Evolutionary conservation across 441 rosid genomes (phyloP), one percentile per base, ranked within the genome.

Genomic region (Arabidopsis hybrid): DNA sequence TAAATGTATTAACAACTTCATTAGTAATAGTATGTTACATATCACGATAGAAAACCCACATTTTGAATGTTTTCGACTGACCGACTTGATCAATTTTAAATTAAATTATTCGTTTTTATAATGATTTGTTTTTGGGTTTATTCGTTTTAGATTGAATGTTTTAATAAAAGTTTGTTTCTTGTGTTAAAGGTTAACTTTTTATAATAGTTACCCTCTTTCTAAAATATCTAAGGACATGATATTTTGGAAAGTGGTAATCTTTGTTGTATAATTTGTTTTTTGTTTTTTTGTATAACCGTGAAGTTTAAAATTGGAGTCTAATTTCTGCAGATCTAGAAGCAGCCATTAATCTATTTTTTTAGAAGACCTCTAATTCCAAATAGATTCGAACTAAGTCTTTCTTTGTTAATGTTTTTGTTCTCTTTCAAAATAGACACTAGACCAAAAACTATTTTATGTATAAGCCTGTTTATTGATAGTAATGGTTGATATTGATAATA

Each of bases 211-310:
- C 50, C 12, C 2, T 69, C 21, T 67, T 57, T 61, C n/a, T 11
- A 6, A 60, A 43, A 7, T 5, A 47, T 55, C 12, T 35, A 18
- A 26, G 18, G 35, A 59, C n/a, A 40, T 4, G 66, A 74, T 74
- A 74, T 8, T 65, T 57, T 31, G 38, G 72, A 38, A 42, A 58
- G 21, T 49, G 71, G 66, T 71, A 36, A 14, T 61, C 47, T n/a
- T 35, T 13, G 58, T 58, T 59, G 40, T 47, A 8, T n/a, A 46
- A 17, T 2, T 26, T 2, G 3, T 26, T 26, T 26, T 26, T 26
- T 26, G 2, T 26, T 26, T 26, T 26, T 26, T 3, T 26, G 29
- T 26, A 26, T 26, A 26, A 26, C 29, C 29, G 29, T 26, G 29
- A 26, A 26, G 29, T 26, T 26, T 26, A 26, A 26, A 26, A 26